These are phyloP conservation scores for Colletotrichum truncatum DNA, from an alignment of 2,329 filamentous ascomycete genomes.

Conservation along the genomic window DNA sequence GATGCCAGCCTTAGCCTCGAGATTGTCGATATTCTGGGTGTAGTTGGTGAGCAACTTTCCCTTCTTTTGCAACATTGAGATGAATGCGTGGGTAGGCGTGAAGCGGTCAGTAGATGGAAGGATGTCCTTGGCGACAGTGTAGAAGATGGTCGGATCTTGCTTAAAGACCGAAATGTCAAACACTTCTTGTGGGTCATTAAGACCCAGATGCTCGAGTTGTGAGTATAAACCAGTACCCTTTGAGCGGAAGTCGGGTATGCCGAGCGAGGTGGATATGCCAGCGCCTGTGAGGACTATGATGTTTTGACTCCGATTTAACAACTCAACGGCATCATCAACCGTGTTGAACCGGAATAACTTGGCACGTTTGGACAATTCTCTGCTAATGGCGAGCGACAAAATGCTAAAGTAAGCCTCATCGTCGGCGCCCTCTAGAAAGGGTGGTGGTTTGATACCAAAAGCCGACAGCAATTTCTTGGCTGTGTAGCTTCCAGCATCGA, in stretches of 20 bases:
- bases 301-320: conserved; percentile 79
- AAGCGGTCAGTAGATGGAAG: conserved; percentile 81
- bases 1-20: conserved; percentile 89
- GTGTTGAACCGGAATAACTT: conserved; percentile 85
- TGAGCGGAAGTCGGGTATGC: conserved; percentile 96
- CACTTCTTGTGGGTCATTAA: conserved; percentile 89
- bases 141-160: conserved; percentile 89
- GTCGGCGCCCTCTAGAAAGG: conserved; percentile 75
- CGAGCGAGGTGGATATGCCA: conserved; percentile 94
- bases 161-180: conserved; percentile 92
- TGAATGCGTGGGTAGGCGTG: conserved; percentile 94
- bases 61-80: conserved; percentile 86
- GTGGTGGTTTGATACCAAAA: conserved; percentile 80
- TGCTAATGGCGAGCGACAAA: conserved; percentile 78
- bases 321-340: conserved; percentile 83
- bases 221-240: conserved; percentile 93
- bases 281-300: conserved; percentile 95
- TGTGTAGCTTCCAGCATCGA: conserved; percentile 74
- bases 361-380: conserved; percentile 82
- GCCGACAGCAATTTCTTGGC: conserved; percentile 87
- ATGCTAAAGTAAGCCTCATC: conserved; percentile 81
- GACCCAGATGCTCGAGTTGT: conserved; percentile 79
- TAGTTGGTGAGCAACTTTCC: conserved; percentile 95
- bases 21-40: conserved; percentile 98
- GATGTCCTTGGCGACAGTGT: conserved; percentile 90